Conservation (phyloP, 345 rosid species). For the Eucalyptus cloeziana region DNA sequence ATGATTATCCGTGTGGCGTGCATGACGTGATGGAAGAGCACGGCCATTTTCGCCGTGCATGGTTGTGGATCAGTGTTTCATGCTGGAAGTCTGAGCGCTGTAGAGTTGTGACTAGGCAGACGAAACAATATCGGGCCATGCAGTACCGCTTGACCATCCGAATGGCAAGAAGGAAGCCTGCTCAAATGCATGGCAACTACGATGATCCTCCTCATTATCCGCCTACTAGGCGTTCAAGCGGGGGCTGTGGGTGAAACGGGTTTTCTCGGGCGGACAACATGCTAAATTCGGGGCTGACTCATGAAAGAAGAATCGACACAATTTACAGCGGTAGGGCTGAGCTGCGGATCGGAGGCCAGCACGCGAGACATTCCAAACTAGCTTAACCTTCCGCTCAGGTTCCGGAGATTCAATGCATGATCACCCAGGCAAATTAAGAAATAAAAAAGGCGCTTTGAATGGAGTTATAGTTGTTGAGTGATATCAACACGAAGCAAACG, state of each 20-base stretch:
- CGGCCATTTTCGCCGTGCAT: accelerated
- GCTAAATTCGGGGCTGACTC: not conserved
- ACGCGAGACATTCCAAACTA: not conserved
- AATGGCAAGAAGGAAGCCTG: too few relatives aligned
- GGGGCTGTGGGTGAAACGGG: too few relatives aligned
- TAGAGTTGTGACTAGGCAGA: too few relatives aligned
- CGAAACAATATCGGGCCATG: too few relatives aligned
- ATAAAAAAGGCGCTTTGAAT: not conserved
- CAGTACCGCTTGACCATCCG: too few relatives aligned
- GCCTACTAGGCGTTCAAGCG: too few relatives aligned
- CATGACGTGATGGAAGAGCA: too few relatives aligned
- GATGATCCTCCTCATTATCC: too few relatives aligned
- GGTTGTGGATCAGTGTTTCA: not conserved
- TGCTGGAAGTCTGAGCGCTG: not conserved
- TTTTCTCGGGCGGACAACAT: not conserved
- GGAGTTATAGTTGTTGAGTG: not conserved
- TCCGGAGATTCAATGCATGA: not conserved
- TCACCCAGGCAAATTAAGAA: not conserved
- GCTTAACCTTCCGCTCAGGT: not conserved
- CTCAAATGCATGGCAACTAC: too few relatives aligned
- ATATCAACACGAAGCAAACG: not conserved
- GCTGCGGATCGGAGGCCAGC: too few relatives aligned
- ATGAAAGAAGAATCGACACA: too few relatives aligned
- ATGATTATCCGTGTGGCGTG: not conserved
- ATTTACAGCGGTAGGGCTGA: too few relatives aligned